Percentiles rank a stretch among this genome's conserved stretches.
Conservation (phyloP, 1,284 basidiomycete genomes). For the Ceratobasidium theobromae region DNA sequence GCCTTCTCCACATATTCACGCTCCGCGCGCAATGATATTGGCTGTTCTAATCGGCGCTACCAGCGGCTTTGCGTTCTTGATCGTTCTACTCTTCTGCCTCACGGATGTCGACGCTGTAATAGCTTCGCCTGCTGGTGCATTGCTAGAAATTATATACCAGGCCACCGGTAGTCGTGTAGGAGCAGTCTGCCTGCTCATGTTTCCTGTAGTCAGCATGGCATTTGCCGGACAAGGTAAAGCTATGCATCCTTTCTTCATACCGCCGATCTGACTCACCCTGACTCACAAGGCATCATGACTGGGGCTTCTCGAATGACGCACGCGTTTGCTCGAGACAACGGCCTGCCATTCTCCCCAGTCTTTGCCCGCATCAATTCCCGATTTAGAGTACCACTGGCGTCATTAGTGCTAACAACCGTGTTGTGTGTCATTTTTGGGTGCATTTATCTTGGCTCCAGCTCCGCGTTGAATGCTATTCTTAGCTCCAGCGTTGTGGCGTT, state of each 20-base stretch:
- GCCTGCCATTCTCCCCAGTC: constrained; percentile 57
- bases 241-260: neutral
- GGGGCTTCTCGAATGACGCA: constrained; percentile 68
- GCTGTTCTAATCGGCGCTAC: constrained; percentile 64
- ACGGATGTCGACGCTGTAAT: constrained; percentile 58
- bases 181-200: constrained; percentile 56
- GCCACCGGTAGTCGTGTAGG: constrained; percentile 60
- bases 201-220: constrained; percentile 47
- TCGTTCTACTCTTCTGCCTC: constrained; percentile 69
- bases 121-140: constrained; percentile 58
- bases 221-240: constrained; percentile 37
- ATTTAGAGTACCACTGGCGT: constrained; percentile 55
- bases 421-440: constrained; percentile 49
- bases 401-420: constrained; percentile 58
- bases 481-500: constrained; percentile 47
- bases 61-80: constrained; percentile 61
- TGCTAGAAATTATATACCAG: constrained; percentile 66
- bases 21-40: constrained; percentile 60
- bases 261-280: neutral
- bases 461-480: constrained; percentile 49
- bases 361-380: constrained; percentile 53
- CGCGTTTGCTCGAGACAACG: constrained; percentile 69
- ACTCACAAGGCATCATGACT: constrained; percentile 53
- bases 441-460: constrained; percentile 57
- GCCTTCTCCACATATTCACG: constrained; percentile 55